Evolutionary conservation across 495 filamentous ascomycete genomes (phyloP).

Genomic region (Schizothecium vesticola): DNA sequence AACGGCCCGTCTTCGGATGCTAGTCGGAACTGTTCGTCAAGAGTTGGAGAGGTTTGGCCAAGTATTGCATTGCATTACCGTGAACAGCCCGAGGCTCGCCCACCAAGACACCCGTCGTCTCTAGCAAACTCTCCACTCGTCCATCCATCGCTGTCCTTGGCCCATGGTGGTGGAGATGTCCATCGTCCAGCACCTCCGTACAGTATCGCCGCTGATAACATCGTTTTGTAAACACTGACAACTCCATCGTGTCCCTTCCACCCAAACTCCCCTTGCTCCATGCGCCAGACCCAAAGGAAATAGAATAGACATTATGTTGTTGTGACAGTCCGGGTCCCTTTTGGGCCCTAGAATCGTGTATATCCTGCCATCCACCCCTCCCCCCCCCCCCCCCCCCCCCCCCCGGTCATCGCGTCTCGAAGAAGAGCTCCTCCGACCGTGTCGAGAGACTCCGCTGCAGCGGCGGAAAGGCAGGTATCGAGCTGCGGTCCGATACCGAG

Average conservation of each 20-base stretch:
- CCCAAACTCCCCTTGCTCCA: neutral
- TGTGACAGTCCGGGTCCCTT: neutral
- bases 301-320: neutral
- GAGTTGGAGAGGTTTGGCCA: neutral
- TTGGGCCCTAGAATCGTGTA: neutral
- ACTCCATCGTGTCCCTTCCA: neutral
- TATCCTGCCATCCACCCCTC: neutral
- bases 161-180: neutral
- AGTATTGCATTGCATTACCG: neutral
- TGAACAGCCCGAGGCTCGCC: neutral
- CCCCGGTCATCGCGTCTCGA: neutral
- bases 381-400: no score
- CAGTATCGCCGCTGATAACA: neutral
- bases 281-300: neutral
- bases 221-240: neutral
- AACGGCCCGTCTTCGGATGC: neutral
- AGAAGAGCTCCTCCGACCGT: slow-evolving; percentile 27
- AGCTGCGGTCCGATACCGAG: slow-evolving; percentile 4
- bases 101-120: neutral
- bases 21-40: no score
- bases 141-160: neutral
- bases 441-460: slow-evolving; percentile 25
- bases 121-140: neutral
- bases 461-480: slow-evolving; percentile 2
- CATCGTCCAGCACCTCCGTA: neutral